Evolutionary conservation across 306 rosid species (phyloP), one percentile per base, ranked within the genome.

Genomic region (Prunus mira): DNA sequence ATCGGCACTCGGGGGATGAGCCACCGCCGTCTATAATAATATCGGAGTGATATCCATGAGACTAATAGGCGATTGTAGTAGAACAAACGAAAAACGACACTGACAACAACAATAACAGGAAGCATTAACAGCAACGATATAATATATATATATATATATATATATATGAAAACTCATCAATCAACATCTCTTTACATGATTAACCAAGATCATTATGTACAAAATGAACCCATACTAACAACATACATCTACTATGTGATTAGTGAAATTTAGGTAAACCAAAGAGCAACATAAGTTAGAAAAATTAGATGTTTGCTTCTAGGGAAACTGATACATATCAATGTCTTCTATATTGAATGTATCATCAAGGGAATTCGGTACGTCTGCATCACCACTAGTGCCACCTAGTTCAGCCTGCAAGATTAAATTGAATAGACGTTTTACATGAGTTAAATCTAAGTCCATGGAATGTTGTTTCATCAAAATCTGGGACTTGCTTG

Each of bases 361-460:
- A 17, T 81, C 86, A 27, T 25, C 79, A 34, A 69, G 50, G 49
- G 86, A 72, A 45, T 81, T 75, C 13, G 87, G 68, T 66, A 28
- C 55, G 9, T 50, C 76, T 9, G 86, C 78, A 77, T 84, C 88
- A 17, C 77, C 68, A 70, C 78, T 73, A 0, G 75, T 76, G 79
- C 80, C 77, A 69, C 80, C 89, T 34, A 78, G 83, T 83, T 90
- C 86, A 76, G 85, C 92, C 99, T 96, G 93, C 69, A 84, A 73
- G 64, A 67, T 38, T 17, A 24, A 7, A 30, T 65, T 13, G 9
- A 24, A 4, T 2, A 3, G 3, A 25, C 18, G 28, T 17, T 25
- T n/a, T 7, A 13, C 45, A 45, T 73, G 19, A 45, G 58, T 13
- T 73, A 17, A 1, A 46, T 30, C 41, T 7, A 47, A 27, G 75